Evolutionary conservation across 2,329 filamentous ascomycete genomes (phyloP), one percentile per base, ranked within the genome.

Genomic region (Exophiala aquamarina): DNA sequence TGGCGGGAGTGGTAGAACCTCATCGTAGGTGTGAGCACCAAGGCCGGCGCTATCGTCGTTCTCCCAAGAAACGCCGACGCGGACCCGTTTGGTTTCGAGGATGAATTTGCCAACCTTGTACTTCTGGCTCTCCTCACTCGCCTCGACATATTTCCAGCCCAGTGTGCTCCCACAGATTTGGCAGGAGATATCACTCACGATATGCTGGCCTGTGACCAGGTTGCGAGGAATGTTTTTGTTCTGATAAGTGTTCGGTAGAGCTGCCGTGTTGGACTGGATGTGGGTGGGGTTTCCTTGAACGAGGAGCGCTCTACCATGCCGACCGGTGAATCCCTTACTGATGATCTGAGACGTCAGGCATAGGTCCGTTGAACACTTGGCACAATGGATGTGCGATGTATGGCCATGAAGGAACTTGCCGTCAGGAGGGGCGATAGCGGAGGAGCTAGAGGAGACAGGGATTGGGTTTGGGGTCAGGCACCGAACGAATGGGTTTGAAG

Each of bases 31-130:
- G 7, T 35, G 39, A 4, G 28, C 18, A 13, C 38, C 44, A 18
- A 13, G 11, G n/a, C 31, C 37, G 8, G 54, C 46, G 3, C 50
- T 52, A 6, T 40, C 54, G 13, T 59, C 48, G 11, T 62, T 61
- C 50, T 82, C 79, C 81, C 81, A 84, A 15, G 65, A 72, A 14
- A 71, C 68, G 13, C 68, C 67, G 21, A 70, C 65, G 18, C 70
- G 72, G 7, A 81, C 75, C 43, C 74, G 68, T 63, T 75, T 79
- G 34, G 79, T 82, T 63, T 84, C 81, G 20, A 84, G 63, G 20
- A 84, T 84, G 54, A 79, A 84, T 60, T 83, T 84, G n/a, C 81
- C 81, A 2, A 84, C 77, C 59, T 84, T 84, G 59, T 84, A 84
- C 45, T 73, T 69, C 64, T 84, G 81, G 9, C 64, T 68, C 49